These are phyloP conservation scores for Poronia punctata DNA, from an alignment of 495 filamentous ascomycete genomes.

Conservation along the genomic window DNA sequence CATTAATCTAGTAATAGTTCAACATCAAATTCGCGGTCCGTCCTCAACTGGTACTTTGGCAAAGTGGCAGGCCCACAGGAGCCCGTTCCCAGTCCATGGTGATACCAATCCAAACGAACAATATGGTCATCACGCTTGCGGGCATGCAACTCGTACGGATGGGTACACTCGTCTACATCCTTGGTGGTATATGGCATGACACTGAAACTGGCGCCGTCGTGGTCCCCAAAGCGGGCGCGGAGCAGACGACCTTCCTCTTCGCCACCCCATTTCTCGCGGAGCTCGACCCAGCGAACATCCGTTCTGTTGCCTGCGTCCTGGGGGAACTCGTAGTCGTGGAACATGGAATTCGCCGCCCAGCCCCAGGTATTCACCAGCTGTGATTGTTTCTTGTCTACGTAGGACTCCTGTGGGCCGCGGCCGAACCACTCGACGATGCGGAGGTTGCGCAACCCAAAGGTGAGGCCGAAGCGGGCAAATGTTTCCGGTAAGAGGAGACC, in stretches of 20 bases:
- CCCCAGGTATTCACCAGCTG: slow-evolving; percentile 50
- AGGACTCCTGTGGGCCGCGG: slow-evolving; percentile 56
- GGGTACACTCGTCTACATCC: slow-evolving; percentile 49
- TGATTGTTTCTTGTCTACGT: slow-evolving; percentile 54
- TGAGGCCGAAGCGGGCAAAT: slow-evolving; percentile 54
- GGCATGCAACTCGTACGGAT: slow-evolving; percentile 52
- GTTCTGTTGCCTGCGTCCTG: slow-evolving; percentile 61
- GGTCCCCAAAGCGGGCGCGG: slow-evolving; percentile 32
- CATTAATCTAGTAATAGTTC: slow-evolving; percentile 39
- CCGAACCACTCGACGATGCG: slow-evolving; percentile 53
- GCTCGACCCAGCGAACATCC: slow-evolving; percentile 53
- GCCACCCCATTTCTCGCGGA: slow-evolving; percentile 22
- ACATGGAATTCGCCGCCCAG: slow-evolving; percentile 35
- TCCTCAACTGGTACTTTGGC: slow-evolving; percentile 41
- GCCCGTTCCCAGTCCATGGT: slow-evolving; percentile 49
- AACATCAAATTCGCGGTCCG: slow-evolving; percentile 38
- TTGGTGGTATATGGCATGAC: slow-evolving; percentile 44
- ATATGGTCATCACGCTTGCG: slow-evolving; percentile 42
- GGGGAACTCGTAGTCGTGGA: slow-evolving; percentile 56
- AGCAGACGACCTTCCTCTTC: slow-evolving; percentile 25
- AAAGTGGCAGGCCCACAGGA: slow-evolving; percentile 46
- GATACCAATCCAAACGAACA: slow-evolving; percentile 54
- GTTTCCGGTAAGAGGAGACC: slow-evolving; percentile 43
- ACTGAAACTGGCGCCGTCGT: slow-evolving; percentile 44
- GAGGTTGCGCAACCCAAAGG: slow-evolving; percentile 36